phyloP scores from a whole-genome alignment of 2,329 filamentous ascomycete genomes.

The Fusarium fracticaudum region DNA sequence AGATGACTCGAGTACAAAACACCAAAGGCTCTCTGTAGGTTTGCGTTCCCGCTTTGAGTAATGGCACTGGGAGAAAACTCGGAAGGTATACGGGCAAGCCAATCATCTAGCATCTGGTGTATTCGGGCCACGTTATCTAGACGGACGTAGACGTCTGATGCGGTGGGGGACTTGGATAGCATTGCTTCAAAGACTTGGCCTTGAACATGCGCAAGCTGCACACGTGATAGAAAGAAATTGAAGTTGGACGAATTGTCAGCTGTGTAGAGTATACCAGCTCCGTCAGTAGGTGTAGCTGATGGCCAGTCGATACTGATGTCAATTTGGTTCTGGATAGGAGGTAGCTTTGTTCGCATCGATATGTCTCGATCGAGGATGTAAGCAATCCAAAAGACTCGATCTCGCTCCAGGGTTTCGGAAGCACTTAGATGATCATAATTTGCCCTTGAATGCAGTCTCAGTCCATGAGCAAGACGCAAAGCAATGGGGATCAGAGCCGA shows the following conservation, averaged over 20 bases:
- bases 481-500: constrained; percentile 16
- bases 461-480: constrained; percentile 11
- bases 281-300: neutral
- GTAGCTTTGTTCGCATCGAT: neutral
- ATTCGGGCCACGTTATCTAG: neutral
- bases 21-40: neutral
- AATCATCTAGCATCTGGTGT: neutral
- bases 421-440: neutral
- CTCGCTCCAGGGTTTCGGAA: neutral
- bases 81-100: neutral
- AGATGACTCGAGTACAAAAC: constrained; percentile 18
- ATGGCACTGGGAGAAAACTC: neutral
- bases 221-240: constrained; percentile 11
- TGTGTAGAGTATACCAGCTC: neutral
- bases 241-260: neutral
- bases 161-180: neutral
- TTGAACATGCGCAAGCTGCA: constrained; percentile 27
- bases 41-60: neutral
- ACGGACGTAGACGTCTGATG: neutral
- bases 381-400: constrained; percentile 28
- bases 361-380: constrained; percentile 28
- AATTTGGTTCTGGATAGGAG: constrained; percentile 1
- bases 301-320: constrained; percentile 17
- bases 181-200: constrained; percentile 14
- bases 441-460: neutral